Conservation (phyloP, 2,329 filamentous ascomycete genomes). For the Hyphodiscus sp. region DNA sequence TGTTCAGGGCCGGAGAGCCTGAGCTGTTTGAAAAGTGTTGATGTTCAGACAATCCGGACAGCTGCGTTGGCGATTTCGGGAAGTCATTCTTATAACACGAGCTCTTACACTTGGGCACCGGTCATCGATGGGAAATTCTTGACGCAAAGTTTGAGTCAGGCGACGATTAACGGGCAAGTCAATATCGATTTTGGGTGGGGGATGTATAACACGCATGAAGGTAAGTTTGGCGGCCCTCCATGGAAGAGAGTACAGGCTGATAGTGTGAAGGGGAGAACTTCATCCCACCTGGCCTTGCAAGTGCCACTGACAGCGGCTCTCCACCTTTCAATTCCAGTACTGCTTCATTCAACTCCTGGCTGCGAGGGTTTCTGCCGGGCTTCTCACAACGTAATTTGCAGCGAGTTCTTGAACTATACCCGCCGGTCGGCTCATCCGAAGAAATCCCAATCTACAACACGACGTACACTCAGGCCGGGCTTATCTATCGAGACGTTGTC, state of each 20-base stretch:
- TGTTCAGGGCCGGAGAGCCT: slow-evolving; percentile 41
- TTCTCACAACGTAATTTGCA: slow-evolving; percentile 36
- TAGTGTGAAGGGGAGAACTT: slow-evolving; percentile 47
- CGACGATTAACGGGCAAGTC: slow-evolving; percentile 32
- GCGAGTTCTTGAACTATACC: slow-evolving; percentile 41
- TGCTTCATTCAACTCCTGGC: slow-evolving; percentile 45
- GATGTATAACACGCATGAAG: slow-evolving; percentile 57
- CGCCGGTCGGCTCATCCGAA: slow-evolving; percentile 37
- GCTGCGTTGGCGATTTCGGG: slow-evolving; percentile 43
- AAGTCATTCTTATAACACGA: slow-evolving; percentile 47
- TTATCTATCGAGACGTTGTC: slow-evolving; percentile 52
- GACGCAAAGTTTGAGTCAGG: slow-evolving; percentile 38
- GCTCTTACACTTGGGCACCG: slow-evolving; percentile 53
- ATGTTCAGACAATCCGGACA: slow-evolving; percentile 46
- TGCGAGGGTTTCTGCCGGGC: slow-evolving; percentile 46
- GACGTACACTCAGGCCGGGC: slow-evolving; percentile 44
- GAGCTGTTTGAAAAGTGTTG: slow-evolving; percentile 46
- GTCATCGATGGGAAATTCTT: slow-evolving; percentile 53
- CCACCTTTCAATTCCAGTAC: slow-evolving; percentile 43
- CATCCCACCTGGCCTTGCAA: slow-evolving; percentile 42
- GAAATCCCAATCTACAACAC: slow-evolving; percentile 41
- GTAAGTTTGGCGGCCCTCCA: neutral
- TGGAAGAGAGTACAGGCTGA: neutral
- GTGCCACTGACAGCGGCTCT: slow-evolving; percentile 26
- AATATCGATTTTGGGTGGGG: slow-evolving; percentile 42